These are phyloP conservation scores for Spergularia marina DNA, from an alignment of 148 eudicot species.

Conservation along the genomic window DNA sequence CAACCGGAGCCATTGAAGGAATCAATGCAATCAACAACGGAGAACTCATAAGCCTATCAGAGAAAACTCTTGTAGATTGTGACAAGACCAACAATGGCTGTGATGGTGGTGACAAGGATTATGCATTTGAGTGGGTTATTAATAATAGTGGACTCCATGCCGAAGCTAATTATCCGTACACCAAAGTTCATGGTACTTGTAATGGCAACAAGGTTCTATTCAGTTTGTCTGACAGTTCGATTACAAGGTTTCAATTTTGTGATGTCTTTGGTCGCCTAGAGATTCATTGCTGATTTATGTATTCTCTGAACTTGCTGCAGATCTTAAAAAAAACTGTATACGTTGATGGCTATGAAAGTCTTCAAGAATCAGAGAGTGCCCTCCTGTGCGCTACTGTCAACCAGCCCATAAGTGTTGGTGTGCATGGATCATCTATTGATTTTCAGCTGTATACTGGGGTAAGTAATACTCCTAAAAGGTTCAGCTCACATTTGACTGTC, in stretches of 20 bases:
- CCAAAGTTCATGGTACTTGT: conserved; percentile 41
- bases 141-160: conserved; percentile 54
- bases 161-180: conserved; percentile 55
- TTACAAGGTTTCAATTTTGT: background rate
- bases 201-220: conserved; percentile 40
- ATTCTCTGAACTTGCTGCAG: conserved; percentile 22
- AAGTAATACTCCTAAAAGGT: conserved; percentile 15
- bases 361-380: conserved; percentile 47
- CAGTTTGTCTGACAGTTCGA: background rate
- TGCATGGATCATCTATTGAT: conserved; percentile 48
- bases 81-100: conserved; percentile 50
- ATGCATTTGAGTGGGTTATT: conserved; percentile 58
- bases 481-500: background rate
- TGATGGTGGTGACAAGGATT: conserved; percentile 56
- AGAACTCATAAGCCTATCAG: conserved; percentile 57
- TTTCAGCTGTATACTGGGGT: conserved; percentile 66
- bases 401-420: conserved; percentile 61
- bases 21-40: conserved; percentile 44
- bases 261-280: background rate
- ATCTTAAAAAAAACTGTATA: conserved; percentile 32
- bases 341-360: conserved; percentile 49
- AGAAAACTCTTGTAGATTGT: conserved; percentile 56
- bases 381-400: conserved; percentile 50
- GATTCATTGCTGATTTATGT: background rate
- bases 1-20: conserved; percentile 61